Conservation (phyloP, 495 filamentous ascomycete species). For the Penicillium turbatum region DNA sequence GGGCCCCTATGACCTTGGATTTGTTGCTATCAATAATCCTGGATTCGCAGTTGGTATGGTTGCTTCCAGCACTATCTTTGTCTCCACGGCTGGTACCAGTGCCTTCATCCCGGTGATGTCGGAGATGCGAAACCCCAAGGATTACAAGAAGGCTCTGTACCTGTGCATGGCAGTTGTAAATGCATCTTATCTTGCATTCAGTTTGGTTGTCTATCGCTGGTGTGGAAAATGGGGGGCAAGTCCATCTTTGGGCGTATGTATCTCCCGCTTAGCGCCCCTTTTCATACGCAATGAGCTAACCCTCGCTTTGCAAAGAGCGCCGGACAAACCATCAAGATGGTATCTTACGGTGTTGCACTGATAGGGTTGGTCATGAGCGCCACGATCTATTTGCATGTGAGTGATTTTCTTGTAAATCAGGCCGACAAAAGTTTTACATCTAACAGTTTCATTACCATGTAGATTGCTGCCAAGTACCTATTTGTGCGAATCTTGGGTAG, state of each 20-base stretch:
- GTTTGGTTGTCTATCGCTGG: slow-evolving; percentile 59
- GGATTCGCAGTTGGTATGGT: slow-evolving; percentile 36
- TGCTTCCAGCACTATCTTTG: slow-evolving; percentile 36
- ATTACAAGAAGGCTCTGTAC: slow-evolving; percentile 60
- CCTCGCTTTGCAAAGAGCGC: slow-evolving; percentile 43
- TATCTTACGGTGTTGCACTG: slow-evolving; percentile 67
- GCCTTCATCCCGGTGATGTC: slow-evolving; percentile 69
- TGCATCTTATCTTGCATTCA: slow-evolving; percentile 51
- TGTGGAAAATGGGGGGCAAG: slow-evolving; percentile 61
- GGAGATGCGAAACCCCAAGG: slow-evolving; percentile 64
- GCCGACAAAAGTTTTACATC: not conserved
- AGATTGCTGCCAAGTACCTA: slow-evolving; percentile 53
- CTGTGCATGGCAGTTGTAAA: slow-evolving; percentile 57
- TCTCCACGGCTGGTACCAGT: slow-evolving; percentile 52
- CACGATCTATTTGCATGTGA: slow-evolving; percentile 58
- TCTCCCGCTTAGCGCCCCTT: not conserved
- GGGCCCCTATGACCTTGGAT: slow-evolving; percentile 45
- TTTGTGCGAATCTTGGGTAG: slow-evolving; percentile 53
- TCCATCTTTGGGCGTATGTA: slow-evolving; percentile 56
- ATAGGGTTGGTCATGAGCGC: slow-evolving; percentile 49
- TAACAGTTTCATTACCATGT: not conserved
- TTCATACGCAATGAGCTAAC: not conserved
- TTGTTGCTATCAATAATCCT: slow-evolving; percentile 22
- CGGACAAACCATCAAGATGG: slow-evolving; percentile 54
- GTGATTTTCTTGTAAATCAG: not conserved